phyloP scores from a whole-genome alignment of 495 filamentous ascomycete genomes.

The Cercophora sp. region DNA sequence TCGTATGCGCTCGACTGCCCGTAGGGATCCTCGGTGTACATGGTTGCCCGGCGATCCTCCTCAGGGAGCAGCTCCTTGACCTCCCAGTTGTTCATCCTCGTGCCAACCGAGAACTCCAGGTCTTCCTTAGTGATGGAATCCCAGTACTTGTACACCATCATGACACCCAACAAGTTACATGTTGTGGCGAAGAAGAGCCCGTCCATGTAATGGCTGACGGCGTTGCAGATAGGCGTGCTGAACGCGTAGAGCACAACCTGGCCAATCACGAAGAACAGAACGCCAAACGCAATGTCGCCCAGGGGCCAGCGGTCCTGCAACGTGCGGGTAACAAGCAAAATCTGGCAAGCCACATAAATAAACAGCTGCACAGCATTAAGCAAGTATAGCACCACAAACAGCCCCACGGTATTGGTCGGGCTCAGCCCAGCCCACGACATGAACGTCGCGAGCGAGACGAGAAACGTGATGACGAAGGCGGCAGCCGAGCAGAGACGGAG shows the following conservation, averaged over 20 bases:
- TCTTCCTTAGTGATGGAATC: slow-evolving; percentile 99
- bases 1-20: slow-evolving; percentile 41
- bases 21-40: slow-evolving; percentile 65
- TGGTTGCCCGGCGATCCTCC: slow-evolving; percentile 73
- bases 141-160: slow-evolving; percentile 99
- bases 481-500: slow-evolving; percentile 69
- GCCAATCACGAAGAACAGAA: slow-evolving; percentile 87
- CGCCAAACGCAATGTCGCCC: slow-evolving; percentile 87
- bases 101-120: slow-evolving; percentile 94
- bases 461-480: slow-evolving; percentile 84
- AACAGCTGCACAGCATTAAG: slow-evolving; percentile 81
- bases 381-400: slow-evolving; percentile 92
- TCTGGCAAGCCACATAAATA: slow-evolving; percentile 83
- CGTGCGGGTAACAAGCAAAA: slow-evolving; percentile 83
- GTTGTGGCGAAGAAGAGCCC: slow-evolving; percentile 92
- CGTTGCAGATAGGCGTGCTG: slow-evolving; percentile 78
- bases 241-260: slow-evolving; percentile 92
- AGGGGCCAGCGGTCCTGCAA: slow-evolving; percentile 94
- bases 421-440: slow-evolving; percentile 84
- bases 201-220: slow-evolving; percentile 88
- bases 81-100: slow-evolving; percentile 95
- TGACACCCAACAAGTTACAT: slow-evolving; percentile 90
- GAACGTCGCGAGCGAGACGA: slow-evolving; percentile 87
- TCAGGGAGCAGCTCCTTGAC: slow-evolving; percentile 92
- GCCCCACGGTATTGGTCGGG: slow-evolving; percentile 77